Conservation (phyloP, 352 stramenopile species). For the Phytopythium montanum region DNA sequence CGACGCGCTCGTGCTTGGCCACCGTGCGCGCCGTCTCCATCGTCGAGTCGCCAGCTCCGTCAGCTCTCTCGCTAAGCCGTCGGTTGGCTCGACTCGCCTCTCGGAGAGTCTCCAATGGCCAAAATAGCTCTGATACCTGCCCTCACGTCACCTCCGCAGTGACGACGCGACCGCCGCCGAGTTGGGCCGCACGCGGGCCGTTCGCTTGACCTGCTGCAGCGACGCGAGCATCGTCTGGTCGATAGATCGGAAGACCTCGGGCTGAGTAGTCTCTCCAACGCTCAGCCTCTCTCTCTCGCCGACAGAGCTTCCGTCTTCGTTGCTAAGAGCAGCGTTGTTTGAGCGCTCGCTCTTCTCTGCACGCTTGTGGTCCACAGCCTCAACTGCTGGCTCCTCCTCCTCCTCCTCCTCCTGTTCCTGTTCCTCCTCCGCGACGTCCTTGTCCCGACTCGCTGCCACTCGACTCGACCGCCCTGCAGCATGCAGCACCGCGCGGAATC, state of each 20-base stretch:
- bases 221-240: slow-evolving; percentile 33
- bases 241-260: slow-evolving; percentile 19
- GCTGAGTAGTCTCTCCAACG: neutral
- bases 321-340: neutral
- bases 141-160: slow-evolving; percentile 7
- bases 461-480: slow-evolving; percentile 1
- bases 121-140: slow-evolving; percentile 18
- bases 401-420: neutral
- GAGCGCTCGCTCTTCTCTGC: neutral
- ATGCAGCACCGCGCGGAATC: slow-evolving; percentile 29
- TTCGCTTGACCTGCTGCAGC: slow-evolving; percentile 42
- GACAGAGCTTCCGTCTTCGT: slow-evolving; percentile 4
- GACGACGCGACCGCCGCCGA: slow-evolving; percentile 20
- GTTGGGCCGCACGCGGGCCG: slow-evolving; percentile 37
- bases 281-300: neutral
- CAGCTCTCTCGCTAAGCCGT: neutral
- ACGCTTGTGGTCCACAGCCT: neutral
- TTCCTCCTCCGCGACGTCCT: neutral
- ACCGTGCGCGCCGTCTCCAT: slow-evolving; percentile 14
- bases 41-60: neutral
- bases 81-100: neutral
- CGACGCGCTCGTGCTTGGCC: slow-evolving; percentile 56
- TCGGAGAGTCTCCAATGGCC: neutral
- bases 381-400: no score
- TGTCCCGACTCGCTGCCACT: neutral